A percentile compares a stretch with the other conserved stretches of the same genome.
Evolutionary conservation across 148 eudicot genomes (phyloP).

Genomic region (Camellia lanceoleosa): DNA sequence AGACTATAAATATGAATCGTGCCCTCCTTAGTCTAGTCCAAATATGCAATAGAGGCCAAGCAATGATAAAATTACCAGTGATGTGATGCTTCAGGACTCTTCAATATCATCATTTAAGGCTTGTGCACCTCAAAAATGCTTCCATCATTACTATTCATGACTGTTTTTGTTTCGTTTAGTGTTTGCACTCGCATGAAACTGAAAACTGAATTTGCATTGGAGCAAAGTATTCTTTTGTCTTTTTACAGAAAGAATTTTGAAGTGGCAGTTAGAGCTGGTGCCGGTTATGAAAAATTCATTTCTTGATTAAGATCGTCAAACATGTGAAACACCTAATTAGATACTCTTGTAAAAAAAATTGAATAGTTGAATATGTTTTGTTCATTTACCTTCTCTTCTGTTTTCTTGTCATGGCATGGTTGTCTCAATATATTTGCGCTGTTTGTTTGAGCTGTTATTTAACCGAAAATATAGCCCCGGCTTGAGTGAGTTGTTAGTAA

Average conservation of each 20-base stretch:
- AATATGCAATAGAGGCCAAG: too few species aligned
- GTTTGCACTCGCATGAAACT: background rate
- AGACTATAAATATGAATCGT: background rate
- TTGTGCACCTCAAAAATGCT: background rate
- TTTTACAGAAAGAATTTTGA: background rate
- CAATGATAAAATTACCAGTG: background rate
- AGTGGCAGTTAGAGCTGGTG: background rate
- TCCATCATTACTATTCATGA: background rate
- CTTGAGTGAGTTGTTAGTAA: background rate
- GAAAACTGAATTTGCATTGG: background rate
- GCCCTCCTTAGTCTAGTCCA: background rate
- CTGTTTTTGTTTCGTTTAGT: background rate
- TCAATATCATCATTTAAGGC: too few species aligned
- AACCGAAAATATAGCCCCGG: background rate
- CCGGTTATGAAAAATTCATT: too few species aligned
- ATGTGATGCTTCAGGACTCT: background rate
- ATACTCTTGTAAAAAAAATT: too few species aligned
- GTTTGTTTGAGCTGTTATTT: background rate
- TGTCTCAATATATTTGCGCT: background rate
- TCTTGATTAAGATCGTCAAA: too few species aligned
- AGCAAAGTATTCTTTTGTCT: background rate
- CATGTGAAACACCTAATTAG: too few species aligned
- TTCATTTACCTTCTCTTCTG: too few species aligned
- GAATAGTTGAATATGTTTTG: too few species aligned
- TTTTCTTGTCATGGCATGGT: background rate